phyloP scores from a whole-genome alignment of 2,329 filamentous ascomycete genomes.

The Fusarium sp. region DNA sequence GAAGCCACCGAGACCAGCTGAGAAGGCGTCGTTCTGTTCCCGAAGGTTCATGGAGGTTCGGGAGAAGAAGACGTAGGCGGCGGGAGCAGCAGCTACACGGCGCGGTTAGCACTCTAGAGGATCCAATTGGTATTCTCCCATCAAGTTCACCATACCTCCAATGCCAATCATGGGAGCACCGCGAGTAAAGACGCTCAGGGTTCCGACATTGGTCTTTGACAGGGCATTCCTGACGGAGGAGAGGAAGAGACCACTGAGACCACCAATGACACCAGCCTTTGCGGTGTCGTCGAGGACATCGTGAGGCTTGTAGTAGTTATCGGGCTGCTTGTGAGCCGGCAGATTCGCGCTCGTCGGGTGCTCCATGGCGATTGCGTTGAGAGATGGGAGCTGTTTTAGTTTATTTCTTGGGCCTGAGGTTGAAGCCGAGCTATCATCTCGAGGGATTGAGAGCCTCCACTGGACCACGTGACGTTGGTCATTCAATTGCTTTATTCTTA shows the following conservation, averaged over 20 bases:
- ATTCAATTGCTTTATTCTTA: conserved; percentile 50
- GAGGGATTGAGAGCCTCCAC: conserved; percentile 41
- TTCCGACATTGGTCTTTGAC: conserved; percentile 82
- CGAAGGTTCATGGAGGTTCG: conserved; percentile 85
- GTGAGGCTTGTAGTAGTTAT: conserved; percentile 71
- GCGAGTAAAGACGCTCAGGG: conserved; percentile 81
- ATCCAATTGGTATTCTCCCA: conserved; percentile 34
- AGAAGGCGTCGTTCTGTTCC: conserved; percentile 83
- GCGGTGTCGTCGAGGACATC: conserved; percentile 77
- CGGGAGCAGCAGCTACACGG: conserved; percentile 68
- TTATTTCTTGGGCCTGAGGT: conserved; percentile 44
- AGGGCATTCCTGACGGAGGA: conserved; percentile 89
- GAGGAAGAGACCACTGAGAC: conserved; percentile 74
- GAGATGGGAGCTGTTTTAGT: conserved; percentile 44
- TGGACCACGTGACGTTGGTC: conserved; percentile 51
- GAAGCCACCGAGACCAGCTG: conserved; percentile 80
- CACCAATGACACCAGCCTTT: conserved; percentile 72
- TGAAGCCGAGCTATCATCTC: conserved; percentile 44
- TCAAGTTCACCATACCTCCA: conserved; percentile 46
- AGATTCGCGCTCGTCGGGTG: conserved; percentile 45
- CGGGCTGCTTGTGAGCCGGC: conserved; percentile 41
- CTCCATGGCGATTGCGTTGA: conserved; percentile 49
- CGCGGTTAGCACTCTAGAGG: conserved; percentile 41
- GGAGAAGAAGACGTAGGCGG: conserved; percentile 80
- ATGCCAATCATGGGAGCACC: conserved; percentile 77